phyloP scores from a whole-genome alignment of 1,284 basidiomycete species.

The Melampsora allii-populina region DNA sequence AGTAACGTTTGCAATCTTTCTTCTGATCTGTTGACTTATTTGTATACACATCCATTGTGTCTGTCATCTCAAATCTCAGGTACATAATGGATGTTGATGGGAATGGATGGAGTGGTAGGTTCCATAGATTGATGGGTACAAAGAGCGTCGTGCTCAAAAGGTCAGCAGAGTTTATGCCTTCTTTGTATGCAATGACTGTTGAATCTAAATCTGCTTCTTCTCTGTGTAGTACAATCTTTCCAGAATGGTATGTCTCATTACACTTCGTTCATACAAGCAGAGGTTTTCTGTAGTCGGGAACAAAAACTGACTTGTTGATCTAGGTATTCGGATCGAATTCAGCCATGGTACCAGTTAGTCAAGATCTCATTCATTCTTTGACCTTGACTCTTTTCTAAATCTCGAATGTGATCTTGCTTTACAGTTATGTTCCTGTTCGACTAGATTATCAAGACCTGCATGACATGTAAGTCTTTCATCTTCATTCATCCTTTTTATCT shows the following conservation, averaged over 20 bases:
- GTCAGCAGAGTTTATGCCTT: conserved; percentile 48
- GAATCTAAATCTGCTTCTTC: conserved; percentile 27
- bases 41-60: background rate
- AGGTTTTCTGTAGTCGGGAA: background rate
- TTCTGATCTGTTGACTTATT: background rate
- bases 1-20: background rate
- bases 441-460: conserved; percentile 54
- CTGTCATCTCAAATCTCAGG: background rate
- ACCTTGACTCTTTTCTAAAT: background rate
- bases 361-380: background rate
- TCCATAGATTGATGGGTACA: conserved; percentile 45
- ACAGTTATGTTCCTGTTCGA: conserved; percentile 50
- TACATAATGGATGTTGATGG: conserved; percentile 56
- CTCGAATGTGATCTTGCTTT: no score
- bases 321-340: conserved; percentile 50
- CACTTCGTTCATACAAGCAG: background rate
- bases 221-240: conserved; percentile 47
- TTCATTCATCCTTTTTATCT: conserved; percentile 1
- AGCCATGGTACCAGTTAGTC: conserved; percentile 51
- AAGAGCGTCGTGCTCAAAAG: conserved; percentile 48
- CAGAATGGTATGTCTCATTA: conserved; percentile 48
- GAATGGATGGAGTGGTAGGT: conserved; percentile 55
- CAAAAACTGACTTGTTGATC: background rate
- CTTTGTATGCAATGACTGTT: conserved; percentile 46
- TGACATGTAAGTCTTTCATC: conserved; percentile 46